Base-by-base conservation (phyloP, 371 early-diverging fungal genomes). In the Haplosporangium sp. region DNA sequence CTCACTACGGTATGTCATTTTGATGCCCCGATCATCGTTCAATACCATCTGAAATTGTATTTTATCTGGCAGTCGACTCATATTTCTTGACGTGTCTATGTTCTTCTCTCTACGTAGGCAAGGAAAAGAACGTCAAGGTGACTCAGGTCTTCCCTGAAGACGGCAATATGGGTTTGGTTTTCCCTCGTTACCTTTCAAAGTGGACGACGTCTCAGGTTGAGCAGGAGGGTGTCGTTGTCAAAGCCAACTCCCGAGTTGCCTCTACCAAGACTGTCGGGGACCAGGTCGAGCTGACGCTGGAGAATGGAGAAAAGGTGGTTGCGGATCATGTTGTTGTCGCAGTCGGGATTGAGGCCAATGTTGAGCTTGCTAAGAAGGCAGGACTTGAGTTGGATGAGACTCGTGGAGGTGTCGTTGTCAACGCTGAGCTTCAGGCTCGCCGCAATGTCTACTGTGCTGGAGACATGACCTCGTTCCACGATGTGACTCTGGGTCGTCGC, bases 351-450 rank as follows among this genome's bases (percentile, higher is more conserved):
- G 84, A 86, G 56, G 92, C 94, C 40, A 88, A 91, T 61, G 87
- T 88, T 11, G 86, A 88, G 46, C 81, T 94, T 18, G 94, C 91
- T 20, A 71, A 84, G 36, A 82, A 82, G 20, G 91, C 92, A n/a
- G 91, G 91, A 23, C 80, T 94, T 55, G 92, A 92, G 73, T 82
- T 92, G 62, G 94, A 93, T 65, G 83, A 86, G 40, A 76, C 74
- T 64, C 84, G 87, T 41, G 87, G 90, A 55, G 93, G 94, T 56
- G 91, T 93, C 42, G 84, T 90, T 36, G 91, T 91, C 46, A 92
- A 93, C 76, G 91, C 91, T 21, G 92, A 93, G 66, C 82, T 93
- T n/a, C 90, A 91, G 71, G 90, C 91, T 6, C 87, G 92, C 55
- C 81, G 77, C 36, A 89, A 92, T 69, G 91, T 93, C 20, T 93